A percentile compares a stretch with the other conserved stretches of the same genome.
Conservation (phyloP, 495 filamentous ascomycete species). For the Bathelium albidoporum region DNA sequence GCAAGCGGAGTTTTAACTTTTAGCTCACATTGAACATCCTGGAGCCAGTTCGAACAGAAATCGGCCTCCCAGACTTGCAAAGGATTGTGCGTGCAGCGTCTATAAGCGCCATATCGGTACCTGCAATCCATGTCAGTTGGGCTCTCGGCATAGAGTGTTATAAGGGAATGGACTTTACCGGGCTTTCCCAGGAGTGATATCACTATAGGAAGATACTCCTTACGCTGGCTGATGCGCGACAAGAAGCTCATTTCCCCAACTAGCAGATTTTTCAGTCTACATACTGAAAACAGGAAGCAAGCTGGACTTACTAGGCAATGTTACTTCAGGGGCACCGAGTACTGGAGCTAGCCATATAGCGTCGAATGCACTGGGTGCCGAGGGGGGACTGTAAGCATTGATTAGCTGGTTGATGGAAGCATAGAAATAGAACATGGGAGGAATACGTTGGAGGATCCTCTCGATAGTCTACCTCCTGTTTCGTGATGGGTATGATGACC, state of each 20-base stretch:
- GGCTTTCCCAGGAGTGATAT: not conserved
- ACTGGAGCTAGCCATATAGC: not conserved
- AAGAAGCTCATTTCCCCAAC: not conserved
- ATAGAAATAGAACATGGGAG: too few relatives aligned
- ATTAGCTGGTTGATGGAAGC: too few relatives aligned
- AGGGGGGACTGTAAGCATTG: not conserved
- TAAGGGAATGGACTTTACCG: not conserved
- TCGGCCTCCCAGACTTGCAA: not conserved
- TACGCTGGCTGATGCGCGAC: not conserved
- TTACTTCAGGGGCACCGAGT: not conserved
- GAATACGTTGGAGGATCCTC: not conserved
- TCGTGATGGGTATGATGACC: too few relatives aligned
- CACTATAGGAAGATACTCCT: not conserved
- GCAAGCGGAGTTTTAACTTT: not conserved
- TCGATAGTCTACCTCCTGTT: too few relatives aligned
- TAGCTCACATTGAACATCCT: not conserved
- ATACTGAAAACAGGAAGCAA: not conserved
- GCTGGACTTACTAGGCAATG: not conserved
- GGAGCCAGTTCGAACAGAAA: not conserved
- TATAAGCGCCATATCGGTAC: not conserved
- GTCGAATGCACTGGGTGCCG: not conserved
- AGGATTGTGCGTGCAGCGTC: not conserved
- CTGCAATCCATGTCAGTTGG: not conserved
- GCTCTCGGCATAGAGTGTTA: not conserved
- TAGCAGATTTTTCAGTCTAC: not conserved